Base-by-base conservation (phyloP, 148 eudicot genomes). In the Rhododendron molle region DNA sequence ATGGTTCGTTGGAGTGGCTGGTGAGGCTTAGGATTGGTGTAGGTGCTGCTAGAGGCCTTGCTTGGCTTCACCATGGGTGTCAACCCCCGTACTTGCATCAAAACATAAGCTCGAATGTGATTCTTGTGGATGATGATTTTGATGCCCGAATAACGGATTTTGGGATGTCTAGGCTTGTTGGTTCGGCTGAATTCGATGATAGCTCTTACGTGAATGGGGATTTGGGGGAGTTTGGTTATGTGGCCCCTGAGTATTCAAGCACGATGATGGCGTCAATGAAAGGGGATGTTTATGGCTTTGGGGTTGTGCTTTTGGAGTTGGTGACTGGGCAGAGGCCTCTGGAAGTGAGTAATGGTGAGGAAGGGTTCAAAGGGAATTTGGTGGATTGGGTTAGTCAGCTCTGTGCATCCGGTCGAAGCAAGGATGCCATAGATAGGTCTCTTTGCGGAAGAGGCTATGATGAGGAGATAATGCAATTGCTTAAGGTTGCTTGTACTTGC, bases 31-130 rank as follows among this genome's bases (percentile, higher is more conserved):
- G 90, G 83, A 92, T 94, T 86, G 93, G 87, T 56, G 81, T 93
- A 38, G 94, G 96, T 40, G 92, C 90, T 13, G 94, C 93, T 30
- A 87, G 94, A 52, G 98, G 98, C 38, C 90, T 94, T 67, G 94
- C 96, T 80, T 94, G 98, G 98, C 93, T 94, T 58, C 98, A 93
- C 83, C 95, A 93, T 87, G 98, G 98, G 4, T 89, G 91, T 50
- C 94, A 90, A 15, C 96, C 96, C 46, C 86, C 95, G 15, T 85
- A 90, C 46, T 81, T 91, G 89, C 98, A 92, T 84, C 96, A 92
- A 72, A 92, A 90, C 56, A 89, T 93, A 40, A 88, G 96, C 88
- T 94, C 98, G 3, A 91, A 89, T 84, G 91, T 91, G 74, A 86
- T 94, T 34, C 86, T 94, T 34, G 89, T 94, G 18, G 98, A 94